Evolutionary conservation across 2,329 filamentous ascomycete genomes (phyloP), one percentile per base, ranked within the genome.

Genomic region (Cytospora schulzeri): DNA sequence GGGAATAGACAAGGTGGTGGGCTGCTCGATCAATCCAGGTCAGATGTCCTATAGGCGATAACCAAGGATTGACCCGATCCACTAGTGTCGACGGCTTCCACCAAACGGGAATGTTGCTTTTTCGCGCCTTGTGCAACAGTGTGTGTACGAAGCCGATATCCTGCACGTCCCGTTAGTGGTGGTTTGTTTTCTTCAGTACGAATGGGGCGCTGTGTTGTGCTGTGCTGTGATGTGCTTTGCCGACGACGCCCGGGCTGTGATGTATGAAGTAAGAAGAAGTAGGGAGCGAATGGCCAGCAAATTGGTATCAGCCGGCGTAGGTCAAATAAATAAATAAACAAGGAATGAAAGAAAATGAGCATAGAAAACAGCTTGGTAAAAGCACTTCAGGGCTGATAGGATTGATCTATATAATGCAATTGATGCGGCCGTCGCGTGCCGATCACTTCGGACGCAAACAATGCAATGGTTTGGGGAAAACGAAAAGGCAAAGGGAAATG

Each of bases 1-100:
- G 38, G 59, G 22, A 12, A 41, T 41, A 28, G 31, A 50, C 63
- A 62, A 56, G 59, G 59, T 56, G 52, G 59, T 62, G 33, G 38
- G 48, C 60, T 55, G 60, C 52, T 55, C 53, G 41, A 59, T 35
- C 57, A 58, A 28, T 53, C 65, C 62, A 50, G 64, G 57, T 45
- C 64, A 64, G 57, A 51, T n/a, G 62, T 60, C 65, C 35, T n/a
- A 60, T 31, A 52, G 53, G 55, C 48, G 55, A 52, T 22, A 62
- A 41, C 52, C 62, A 56, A 48, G 65, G 58, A 33, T 55, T 61
- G 58, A 60, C 50, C 62, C 54, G 57, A 58, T 59, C 59, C 65
- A 67, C 62, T 67, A 67, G 65, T 65, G 45, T 65, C 41, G 60
- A 59, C 38, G 58, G 48, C 59, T 62, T 62, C 55, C 58, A 64